Evolutionary conservation across 2,329 filamentous ascomycete genomes (phyloP).

Genomic region (Cladosporium sp.): DNA sequence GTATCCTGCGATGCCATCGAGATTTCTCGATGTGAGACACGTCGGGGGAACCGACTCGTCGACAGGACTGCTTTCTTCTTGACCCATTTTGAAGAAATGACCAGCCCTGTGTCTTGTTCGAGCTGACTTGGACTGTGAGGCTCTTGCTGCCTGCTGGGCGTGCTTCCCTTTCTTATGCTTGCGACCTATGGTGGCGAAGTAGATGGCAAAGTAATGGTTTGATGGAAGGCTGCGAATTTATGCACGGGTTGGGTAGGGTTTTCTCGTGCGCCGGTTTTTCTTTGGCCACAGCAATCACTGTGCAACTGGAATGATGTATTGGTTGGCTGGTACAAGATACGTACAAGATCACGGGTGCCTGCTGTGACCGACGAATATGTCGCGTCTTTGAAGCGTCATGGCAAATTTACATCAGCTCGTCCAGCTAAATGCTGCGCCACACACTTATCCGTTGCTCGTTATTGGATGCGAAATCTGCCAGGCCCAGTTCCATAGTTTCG

Average conservation of each 20-base stretch:
- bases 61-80: conserved; percentile 71
- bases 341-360: neutral
- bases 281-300: neutral
- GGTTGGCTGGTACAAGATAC: neutral
- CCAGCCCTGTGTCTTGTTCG: neutral
- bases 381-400: neutral
- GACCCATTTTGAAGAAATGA: conserved; percentile 68
- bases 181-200: conserved; percentile 51
- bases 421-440: neutral
- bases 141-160: conserved; percentile 29
- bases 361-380: neutral
- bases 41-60: conserved; percentile 64
- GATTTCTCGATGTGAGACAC: conserved; percentile 66
- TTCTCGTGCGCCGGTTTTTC: neutral
- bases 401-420: neutral
- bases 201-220: neutral
- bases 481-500: too few relatives aligned
- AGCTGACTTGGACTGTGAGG: neutral
- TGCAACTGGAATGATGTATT: neutral
- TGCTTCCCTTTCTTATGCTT: conserved; percentile 47
- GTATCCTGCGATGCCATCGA: conserved; percentile 76
- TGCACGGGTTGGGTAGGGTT: neutral
- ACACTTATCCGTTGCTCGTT: too few relatives aligned
- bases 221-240: neutral
- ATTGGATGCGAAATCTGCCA: too few relatives aligned